Base-by-base conservation (phyloP, 371 early-diverging fungal species). In the Rozella allomycis region DNA sequence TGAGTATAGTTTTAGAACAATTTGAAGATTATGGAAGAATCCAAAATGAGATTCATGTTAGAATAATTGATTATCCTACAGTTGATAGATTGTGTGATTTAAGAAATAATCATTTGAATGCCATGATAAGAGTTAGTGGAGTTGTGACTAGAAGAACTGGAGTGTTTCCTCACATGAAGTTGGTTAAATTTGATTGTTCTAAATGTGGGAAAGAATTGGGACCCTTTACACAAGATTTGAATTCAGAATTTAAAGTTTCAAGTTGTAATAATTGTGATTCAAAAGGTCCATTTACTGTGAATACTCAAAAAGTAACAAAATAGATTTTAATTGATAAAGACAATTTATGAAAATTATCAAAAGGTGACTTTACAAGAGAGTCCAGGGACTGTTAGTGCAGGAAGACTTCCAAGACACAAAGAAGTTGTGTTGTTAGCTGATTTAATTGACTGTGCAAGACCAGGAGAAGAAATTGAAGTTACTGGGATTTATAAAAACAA, bases 321-420 rank as follows among this genome's bases (percentile, higher is more conserved):
- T 29, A 33, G 12, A n/a, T n/a, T 30, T 20, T 19, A 17, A 20
- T 13, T 4, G 17, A 26, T 17, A 7, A 31, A 86, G 64, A 94
- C 98, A 0, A 68, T 93, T 2, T 98, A 97, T 52, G 73, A 96
- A 43, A 90, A 98, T 60, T 93, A 83, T 46, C 99, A 98, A 62
- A 82, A 85, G 31, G 50, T 97, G 41, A 91, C 94, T 0, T 58
- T 98, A 23, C 98, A 98, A 47, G 99, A 98, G 55, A 74, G 80
- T 2, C 99, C 98, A 12, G 96, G 94, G 1, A 78, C 86, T 0
- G 90, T 97, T 6, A 94, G 93, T 2, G 76, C 96, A 0, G 98
- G 97, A 38, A 77, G 91, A 38, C 61, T 97, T 23, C 99, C 99
- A 25, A 72, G 99, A 21, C 78, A 79, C 38, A 72, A 84, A 27